Percentiles rank a stretch among this genome's conserved stretches.
Evolutionary conservation across 192 early-diverging fungal genomes (phyloP).

Genomic region (Backusella circina): DNA sequence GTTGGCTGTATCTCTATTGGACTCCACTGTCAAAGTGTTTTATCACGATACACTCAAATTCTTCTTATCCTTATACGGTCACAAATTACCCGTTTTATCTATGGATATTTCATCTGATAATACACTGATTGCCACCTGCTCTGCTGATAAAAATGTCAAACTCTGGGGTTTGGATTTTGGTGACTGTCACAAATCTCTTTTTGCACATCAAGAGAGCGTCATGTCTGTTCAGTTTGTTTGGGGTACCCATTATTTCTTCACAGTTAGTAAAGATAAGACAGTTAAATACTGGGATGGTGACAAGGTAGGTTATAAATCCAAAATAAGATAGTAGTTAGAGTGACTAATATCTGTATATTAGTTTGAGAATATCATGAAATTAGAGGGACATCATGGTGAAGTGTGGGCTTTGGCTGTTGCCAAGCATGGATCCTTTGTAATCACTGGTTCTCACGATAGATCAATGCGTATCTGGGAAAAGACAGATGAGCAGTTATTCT

Average conservation of each 20-base stretch:
- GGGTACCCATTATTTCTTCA: conserved; percentile 95
- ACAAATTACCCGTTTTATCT: conserved; percentile 91
- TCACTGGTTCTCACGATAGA: conserved; percentile 89
- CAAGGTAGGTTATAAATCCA: conserved; percentile 49
- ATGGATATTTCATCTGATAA: conserved; percentile 98
- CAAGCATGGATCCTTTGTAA: conserved; percentile 85
- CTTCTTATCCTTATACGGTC: conserved; percentile 95
- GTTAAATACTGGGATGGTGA: conserved; percentile 98
- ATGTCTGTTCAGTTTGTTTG: conserved; percentile 87
- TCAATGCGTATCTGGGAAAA: conserved; percentile 95
- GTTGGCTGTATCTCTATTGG: conserved; percentile 88
- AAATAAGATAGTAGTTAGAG: not conserved
- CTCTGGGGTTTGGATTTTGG: conserved; percentile 99
- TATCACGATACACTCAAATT: conserved; percentile 96
- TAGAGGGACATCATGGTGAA: conserved; percentile 91
- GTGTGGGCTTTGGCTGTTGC: conserved; percentile 91
- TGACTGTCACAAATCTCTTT: conserved; percentile 93
- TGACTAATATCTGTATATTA: conserved; percentile 13
- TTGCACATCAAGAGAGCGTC: conserved; percentile 92
- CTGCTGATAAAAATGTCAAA: conserved; percentile 97
- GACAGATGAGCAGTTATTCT: conserved; percentile 93
- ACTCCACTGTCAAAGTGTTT: conserved; percentile 96
- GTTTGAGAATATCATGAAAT: conserved; percentile 92
- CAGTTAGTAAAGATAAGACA: conserved; percentile 83
- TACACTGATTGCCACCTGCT: conserved; percentile 88